Evolutionary conservation across 2,329 filamentous ascomycete species (phyloP), one percentile per base, ranked within the genome.

Genomic region (Xylaria sp.): DNA sequence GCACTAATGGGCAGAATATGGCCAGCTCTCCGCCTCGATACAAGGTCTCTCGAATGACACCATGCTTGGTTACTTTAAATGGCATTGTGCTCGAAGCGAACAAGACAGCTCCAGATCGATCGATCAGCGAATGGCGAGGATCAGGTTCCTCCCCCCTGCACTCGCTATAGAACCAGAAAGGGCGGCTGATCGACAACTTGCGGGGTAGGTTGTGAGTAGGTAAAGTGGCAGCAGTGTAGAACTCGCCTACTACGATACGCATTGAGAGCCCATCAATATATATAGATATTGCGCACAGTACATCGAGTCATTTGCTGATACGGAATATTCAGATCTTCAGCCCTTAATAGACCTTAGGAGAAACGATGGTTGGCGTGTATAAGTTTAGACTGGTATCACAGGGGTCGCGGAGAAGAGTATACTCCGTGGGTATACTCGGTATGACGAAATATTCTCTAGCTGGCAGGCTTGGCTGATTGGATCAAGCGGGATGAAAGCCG

Each of bases 131-230:
- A 50, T 37, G n/a, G 10, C n/a, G 32, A 57, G 34, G 34, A 44
- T 57, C 41, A 37, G 57, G 20, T 46, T 48, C 25, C 25, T 28
- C 18, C 39, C 56, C 56, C 56, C 34, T 58, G 56, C 39, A 58
- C 20, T 28, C 20, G 25, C 37, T 18, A 23, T 12, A 57, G 55
- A 58, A 46, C 37, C 55, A 9, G n/a, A 39, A 55, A 56, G 39
- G 25, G 37, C 37, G 23, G 51, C 55, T 58, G 59, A 63, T 63
- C 65, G 60, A 64, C 65, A 64, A 37, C 34, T 44, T 39, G 60
- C 60, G 65, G 59, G 65, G 65, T 68, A 63, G 20, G 3, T 25
- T 32, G 1, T 46, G 37, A 41, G 28, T 39, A 48, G 46, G 20
- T n/a, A 23, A 46, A 28, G 34, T 8, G 34, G 4, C 39, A 1